Conservation (phyloP, 2,329 filamentous ascomycete species). For the Acephala macrosclerotiorum region DNA sequence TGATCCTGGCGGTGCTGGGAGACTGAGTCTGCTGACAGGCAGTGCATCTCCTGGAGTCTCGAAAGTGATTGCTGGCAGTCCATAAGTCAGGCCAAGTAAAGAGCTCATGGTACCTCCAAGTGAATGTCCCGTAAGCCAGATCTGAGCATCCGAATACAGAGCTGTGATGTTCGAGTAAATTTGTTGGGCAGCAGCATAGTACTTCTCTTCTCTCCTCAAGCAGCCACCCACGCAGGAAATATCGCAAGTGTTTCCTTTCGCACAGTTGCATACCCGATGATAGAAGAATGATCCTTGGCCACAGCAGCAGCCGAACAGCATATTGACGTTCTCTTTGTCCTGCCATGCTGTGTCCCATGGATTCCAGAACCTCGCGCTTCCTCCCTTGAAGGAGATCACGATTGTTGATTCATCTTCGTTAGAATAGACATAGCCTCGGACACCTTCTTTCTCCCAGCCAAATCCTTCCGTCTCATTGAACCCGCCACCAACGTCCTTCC, state of each 20-base stretch:
- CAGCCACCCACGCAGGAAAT: slow-evolving; percentile 82
- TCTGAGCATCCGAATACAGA: slow-evolving; percentile 79
- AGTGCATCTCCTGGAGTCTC: slow-evolving; percentile 90
- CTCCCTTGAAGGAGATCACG: slow-evolving; percentile 90
- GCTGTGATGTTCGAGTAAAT: slow-evolving; percentile 90
- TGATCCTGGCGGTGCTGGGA: slow-evolving; percentile 83
- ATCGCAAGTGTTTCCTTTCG: slow-evolving; percentile 85
- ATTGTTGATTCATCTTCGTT: slow-evolving; percentile 85
- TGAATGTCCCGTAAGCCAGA: slow-evolving; percentile 92
- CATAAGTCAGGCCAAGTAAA: slow-evolving; percentile 86
- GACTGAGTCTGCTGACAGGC: slow-evolving; percentile 80
- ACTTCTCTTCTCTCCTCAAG: slow-evolving; percentile 80
- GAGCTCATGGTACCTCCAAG: slow-evolving; percentile 89
- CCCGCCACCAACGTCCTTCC: slow-evolving; percentile 74
- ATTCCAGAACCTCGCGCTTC: slow-evolving; percentile 86
- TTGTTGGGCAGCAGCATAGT: slow-evolving; percentile 87
- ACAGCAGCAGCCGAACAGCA: slow-evolving; percentile 97
- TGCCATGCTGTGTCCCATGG: slow-evolving; percentile 95
- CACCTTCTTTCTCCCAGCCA: slow-evolving; percentile 87
- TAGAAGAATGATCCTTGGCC: slow-evolving; percentile 88
- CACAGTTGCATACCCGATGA: slow-evolving; percentile 91
- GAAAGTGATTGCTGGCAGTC: slow-evolving; percentile 85
- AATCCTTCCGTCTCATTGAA: slow-evolving; percentile 83
- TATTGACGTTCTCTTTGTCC: slow-evolving; percentile 95
- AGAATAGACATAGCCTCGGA: slow-evolving; percentile 89